Conservation (phyloP, 1,284 basidiomycete genomes). For the Hortiboletus rubellus region DNA sequence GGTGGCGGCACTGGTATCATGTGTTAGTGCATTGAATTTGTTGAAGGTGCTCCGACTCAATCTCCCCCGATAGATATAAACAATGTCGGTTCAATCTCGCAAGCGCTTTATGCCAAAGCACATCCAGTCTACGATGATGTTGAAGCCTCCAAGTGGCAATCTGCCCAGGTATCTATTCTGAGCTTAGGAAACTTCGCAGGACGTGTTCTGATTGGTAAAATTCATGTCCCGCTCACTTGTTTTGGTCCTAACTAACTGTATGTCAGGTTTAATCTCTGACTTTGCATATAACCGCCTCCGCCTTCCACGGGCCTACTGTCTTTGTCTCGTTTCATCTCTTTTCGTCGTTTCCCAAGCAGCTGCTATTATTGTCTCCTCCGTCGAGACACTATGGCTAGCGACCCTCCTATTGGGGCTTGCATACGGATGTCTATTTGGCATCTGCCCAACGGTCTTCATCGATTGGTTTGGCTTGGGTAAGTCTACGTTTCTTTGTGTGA, state of each 20-base stretch:
- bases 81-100: conserved; percentile 89
- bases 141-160: conserved; percentile 75
- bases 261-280: conserved; percentile 72
- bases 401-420: conserved; percentile 71
- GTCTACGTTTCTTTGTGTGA: conserved; percentile 23
- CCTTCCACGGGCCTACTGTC: conserved; percentile 68
- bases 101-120: conserved; percentile 75
- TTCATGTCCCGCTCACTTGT: not conserved
- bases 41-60: not conserved
- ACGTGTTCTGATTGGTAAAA: conserved; percentile 70
- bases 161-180: conserved; percentile 82
- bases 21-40: conserved; percentile 52
- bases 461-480: conserved; percentile 85
- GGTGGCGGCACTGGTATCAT: conserved; percentile 89
- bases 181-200: conserved; percentile 85
- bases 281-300: conserved; percentile 57
- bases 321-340: conserved; percentile 62
- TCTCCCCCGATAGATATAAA: conserved; percentile 69
- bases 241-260: not conserved
- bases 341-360: conserved; percentile 73
- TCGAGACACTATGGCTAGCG: conserved; percentile 71
- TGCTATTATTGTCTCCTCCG: conserved; percentile 56
- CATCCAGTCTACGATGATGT: conserved; percentile 63
- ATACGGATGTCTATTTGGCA: conserved; percentile 79
- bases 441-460: conserved; percentile 73